Percentiles rank a stretch among this genome's conserved stretches.
Conservation (phyloP, 2,329 filamentous ascomycete genomes). For the Ophiostoma montium region DNA sequence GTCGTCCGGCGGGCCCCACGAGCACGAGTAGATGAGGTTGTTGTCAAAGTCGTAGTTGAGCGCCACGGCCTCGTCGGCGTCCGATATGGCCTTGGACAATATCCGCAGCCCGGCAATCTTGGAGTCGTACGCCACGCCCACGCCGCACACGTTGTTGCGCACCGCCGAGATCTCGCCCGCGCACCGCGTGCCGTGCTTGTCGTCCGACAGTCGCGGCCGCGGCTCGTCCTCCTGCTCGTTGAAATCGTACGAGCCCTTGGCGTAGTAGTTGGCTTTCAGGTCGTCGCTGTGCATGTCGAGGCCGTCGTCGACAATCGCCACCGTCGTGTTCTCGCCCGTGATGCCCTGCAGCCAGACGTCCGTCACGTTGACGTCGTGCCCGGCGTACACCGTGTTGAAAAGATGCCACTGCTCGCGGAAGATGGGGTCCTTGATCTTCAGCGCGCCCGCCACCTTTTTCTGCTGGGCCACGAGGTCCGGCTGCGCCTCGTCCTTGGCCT, state of each 20-base stretch:
- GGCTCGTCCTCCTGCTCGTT: slow-evolving; percentile 74
- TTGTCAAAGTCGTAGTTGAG: slow-evolving; percentile 86
- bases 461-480: slow-evolving; percentile 41
- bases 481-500: slow-evolving; percentile 16
- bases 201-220: slow-evolving; percentile 67
- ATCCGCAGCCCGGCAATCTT: slow-evolving; percentile 88
- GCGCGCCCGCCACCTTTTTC: slow-evolving; percentile 42
- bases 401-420: slow-evolving; percentile 95
- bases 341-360: slow-evolving; percentile 82
- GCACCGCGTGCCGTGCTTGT: slow-evolving; percentile 84
- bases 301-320: slow-evolving; percentile 92
- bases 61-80: slow-evolving; percentile 81
- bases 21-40: slow-evolving; percentile 97
- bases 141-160: slow-evolving; percentile 83
- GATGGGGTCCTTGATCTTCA: slow-evolving; percentile 79
- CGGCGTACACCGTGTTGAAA: slow-evolving; percentile 64
- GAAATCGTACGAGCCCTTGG: slow-evolving; percentile 86
- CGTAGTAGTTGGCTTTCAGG: slow-evolving; percentile 85
- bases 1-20: slow-evolving; percentile 93
- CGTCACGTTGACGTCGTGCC: slow-evolving; percentile 94
- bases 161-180: slow-evolving; percentile 87
- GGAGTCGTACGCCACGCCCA: slow-evolving; percentile 90
- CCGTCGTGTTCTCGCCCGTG: slow-evolving; percentile 76
- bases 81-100: slow-evolving; percentile 75
- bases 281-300: slow-evolving; percentile 93